A percentile compares a stretch with the other conserved stretches of the same genome.
These are phyloP conservation scores for Fusarium luffae DNA, from an alignment of 2,329 filamentous ascomycete genomes.

Conservation along the genomic window DNA sequence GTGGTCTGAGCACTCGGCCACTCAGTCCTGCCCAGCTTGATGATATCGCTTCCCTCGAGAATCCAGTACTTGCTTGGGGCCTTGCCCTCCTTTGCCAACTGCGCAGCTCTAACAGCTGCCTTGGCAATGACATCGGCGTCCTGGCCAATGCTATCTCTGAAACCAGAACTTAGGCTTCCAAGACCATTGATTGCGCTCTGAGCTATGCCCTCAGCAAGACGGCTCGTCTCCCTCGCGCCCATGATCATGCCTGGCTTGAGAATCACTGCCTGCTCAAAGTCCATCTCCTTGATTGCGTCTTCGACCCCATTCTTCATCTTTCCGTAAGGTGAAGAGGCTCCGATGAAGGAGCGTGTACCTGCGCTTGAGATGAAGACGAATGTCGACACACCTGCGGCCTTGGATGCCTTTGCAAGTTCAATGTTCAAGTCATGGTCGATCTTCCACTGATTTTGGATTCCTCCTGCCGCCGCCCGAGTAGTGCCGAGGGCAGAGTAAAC, in stretches of 20 bases:
- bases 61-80: conserved; percentile 71
- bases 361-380: conserved; percentile 80
- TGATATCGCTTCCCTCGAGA: conserved; percentile 69
- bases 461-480: conserved; percentile 78
- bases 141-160: conserved; percentile 77
- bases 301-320: conserved; percentile 91
- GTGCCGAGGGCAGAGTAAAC: conserved; percentile 86
- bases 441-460: conserved; percentile 82
- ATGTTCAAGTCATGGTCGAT: conserved; percentile 91
- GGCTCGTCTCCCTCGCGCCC: conserved; percentile 72
- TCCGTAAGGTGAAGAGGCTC: conserved; percentile 61
- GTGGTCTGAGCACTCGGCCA: conserved; percentile 54
- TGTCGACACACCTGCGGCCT: conserved; percentile 74
- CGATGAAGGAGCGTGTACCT: conserved; percentile 57
- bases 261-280: conserved; percentile 83
- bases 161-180: conserved; percentile 62
- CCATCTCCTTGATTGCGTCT: conserved; percentile 75
- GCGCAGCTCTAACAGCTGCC: conserved; percentile 71
- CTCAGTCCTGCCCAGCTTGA: conserved; percentile 72
- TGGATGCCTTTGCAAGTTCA: conserved; percentile 79
- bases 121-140: conserved; percentile 78
- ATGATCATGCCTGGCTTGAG: conserved; percentile 79
- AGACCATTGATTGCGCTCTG: conserved; percentile 66
- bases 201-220: conserved; percentile 67
- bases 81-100: conserved; percentile 68